Evolutionary conservation across 169 alveolate species (phyloP).

Genomic region (Pseudocohnilembus persalinus): DNA sequence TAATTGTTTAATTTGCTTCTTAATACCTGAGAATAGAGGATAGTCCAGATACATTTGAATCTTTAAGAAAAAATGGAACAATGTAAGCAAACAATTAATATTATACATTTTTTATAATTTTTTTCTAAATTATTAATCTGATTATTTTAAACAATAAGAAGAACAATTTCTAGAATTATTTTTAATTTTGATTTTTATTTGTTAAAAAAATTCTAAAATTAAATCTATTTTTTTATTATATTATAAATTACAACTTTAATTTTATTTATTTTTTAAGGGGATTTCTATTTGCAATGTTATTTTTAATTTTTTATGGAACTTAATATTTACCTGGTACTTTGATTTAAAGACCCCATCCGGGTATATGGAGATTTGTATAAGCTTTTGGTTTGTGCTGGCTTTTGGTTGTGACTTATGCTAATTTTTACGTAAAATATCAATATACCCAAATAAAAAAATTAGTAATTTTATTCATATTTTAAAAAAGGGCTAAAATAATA

Average conservation of each 20-base stretch:
- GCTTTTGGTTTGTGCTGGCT: neutral
- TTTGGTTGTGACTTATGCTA: neutral
- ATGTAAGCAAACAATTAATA: no score
- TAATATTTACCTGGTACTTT: neutral
- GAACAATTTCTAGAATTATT: no score
- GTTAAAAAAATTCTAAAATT: neutral
- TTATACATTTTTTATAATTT: no score
- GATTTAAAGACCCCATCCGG: neutral
- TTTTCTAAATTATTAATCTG: no score
- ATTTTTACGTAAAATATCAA: neutral
- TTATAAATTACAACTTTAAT: no score
- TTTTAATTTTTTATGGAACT: neutral
- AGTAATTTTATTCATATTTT: no score
- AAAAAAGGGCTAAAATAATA: neutral
- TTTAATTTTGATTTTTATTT: no score
- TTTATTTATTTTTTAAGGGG: neutral
- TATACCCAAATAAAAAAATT: neutral
- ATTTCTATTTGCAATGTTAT: neutral
- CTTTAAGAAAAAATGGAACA: no score
- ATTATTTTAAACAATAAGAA: no score
- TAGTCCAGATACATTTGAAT: no score
- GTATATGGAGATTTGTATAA: neutral
- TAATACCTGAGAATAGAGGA: no score
- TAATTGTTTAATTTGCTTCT: no score
- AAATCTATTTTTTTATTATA: neutral